Percentiles rank a stretch among this genome's conserved stretches.
Conservation (phyloP, 176 grass and related monocot species). For the Tillandsia leiboldiana region DNA sequence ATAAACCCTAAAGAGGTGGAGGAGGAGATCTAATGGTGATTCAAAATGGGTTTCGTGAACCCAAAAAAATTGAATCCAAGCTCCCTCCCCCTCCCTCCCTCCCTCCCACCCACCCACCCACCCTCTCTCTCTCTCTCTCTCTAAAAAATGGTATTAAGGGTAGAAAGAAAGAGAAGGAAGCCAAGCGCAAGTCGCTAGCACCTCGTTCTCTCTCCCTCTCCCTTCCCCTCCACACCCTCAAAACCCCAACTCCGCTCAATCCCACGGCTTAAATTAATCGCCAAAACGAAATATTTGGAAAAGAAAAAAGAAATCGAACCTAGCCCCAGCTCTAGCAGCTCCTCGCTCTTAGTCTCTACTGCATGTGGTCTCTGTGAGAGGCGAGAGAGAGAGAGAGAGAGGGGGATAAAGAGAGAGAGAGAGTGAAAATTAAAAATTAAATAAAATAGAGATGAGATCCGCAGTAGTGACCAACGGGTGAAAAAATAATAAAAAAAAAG, state of each 20-base stretch:
- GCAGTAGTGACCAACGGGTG: not conserved
- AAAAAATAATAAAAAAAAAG: not conserved
- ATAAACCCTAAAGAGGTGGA: not conserved
- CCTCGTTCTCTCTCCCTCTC: slow-evolving; percentile 22
- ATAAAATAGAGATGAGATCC: slow-evolving; percentile 11
- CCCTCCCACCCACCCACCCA: not conserved
- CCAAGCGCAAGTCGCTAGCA: slow-evolving; percentile 23
- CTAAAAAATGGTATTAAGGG: not conserved
- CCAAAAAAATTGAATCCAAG: not conserved
- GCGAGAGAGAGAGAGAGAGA: not conserved
- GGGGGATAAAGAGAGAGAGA: not conserved
- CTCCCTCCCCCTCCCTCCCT: not conserved
- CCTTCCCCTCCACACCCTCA: slow-evolving; percentile 17
- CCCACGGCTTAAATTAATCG: too few species aligned
- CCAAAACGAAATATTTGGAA: too few species aligned
- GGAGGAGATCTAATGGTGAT: not conserved
- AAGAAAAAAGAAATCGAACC: too few species aligned
- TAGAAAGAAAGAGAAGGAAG: slow-evolving; percentile 27
- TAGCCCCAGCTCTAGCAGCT: too few species aligned
- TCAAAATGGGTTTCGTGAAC: not conserved
- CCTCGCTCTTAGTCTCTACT: too few species aligned
- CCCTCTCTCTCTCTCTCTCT: not conserved
- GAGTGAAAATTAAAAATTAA: slow-evolving; percentile 1
- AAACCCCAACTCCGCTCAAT: slow-evolving; percentile 46
- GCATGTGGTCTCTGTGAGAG: not conserved